Evolutionary conservation across 345 rosid genomes (phyloP), one percentile per base, ranked within the genome.

Genomic region (Lumnitzera racemosa): DNA sequence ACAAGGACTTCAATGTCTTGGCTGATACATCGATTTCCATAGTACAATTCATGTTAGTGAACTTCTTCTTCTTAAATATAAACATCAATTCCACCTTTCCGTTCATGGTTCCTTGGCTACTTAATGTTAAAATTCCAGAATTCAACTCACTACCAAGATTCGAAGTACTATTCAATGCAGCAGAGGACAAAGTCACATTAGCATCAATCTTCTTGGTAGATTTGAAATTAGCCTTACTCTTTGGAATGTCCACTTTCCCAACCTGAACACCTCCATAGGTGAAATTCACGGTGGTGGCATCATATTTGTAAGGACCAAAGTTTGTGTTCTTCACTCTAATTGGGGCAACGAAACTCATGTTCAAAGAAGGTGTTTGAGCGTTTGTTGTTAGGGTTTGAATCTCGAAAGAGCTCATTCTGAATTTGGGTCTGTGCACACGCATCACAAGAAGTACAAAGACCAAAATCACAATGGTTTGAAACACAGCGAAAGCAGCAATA

Each of bases 301-400:
- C 65, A 41, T 51, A 70, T 57, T 67, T 67, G 56, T 53, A 67
- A n/a, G 65, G 71, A 15, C 71, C 66, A 58, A 61, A 67, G 57
- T 70, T 70, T 52, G 65, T 17, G 65, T 64, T 64, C 74, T 64
- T 70, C 65, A 70, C 55, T 53, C 57, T 56, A 50, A 70, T 59
- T 1, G 68, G 65, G 3, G 69, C 61, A 4, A 49, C 2, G 3
- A 70, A 59, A 29, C 27, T 41, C 61, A 59, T n/a, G 65, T 53
- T 43, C 12, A 70, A 70, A 0, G 69, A 70, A 13, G 74, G 61
- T 0, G 65, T 13, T 25, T 51, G 55, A 14, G 25, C 10, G 6
- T 1, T 47, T 5, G 11, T 14, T 16, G 16, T 46, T 13, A 58
- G 15, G 41, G 49, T 12, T 48, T 65, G 56, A 51, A 68, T 11